Evolutionary conservation across 1,284 basidiomycete species (phyloP), one percentile per base, ranked within the genome.

Genomic region (Pyrrhoderma noxium): DNA sequence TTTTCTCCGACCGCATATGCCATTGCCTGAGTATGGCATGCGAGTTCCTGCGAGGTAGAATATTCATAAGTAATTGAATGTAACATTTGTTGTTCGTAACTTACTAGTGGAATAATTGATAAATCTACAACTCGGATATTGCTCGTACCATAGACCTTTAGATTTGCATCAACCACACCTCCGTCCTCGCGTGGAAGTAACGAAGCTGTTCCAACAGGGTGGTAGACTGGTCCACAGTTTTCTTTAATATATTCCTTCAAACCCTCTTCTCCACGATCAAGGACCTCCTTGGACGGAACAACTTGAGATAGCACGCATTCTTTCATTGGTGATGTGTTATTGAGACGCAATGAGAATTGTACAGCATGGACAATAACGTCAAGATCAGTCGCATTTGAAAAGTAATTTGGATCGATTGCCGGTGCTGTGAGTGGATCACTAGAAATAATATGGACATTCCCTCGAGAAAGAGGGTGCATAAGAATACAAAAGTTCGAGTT

Each of bases 151-250:
- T 61, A 11, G 52, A 60, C 50, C 19, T 65, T 62, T 19, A 80
- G 62, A 40, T 64, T 64, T 11, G 67, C 62, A 63, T 74, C 72
- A 23, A 80, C 77, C 21, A 79, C 77, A 56, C 77, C 77, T 27
- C 77, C 77, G 50, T 67, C 58, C 34, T 66, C 65, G 52, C 66
- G 61, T 13, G 77, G 77, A 42, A 77, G 62, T 76, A 79, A 78
- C 0, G 73, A 63, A 45, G 67, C 70, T 3, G 76, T 72, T 31
- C 74, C 74, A 13, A 63, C 55, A 4, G 65, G 59, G 35, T 58
- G 56, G 16, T 36, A 51, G 8, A 48, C 35, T 5, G 47, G 36
- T 4, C 19, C 25, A 23, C 25, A 48, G 1, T 39, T n/a, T 2
- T 38, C 35, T 27, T 40, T 48, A n/a, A 48, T 25, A 27, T 48